Percentiles rank a stretch among this genome's conserved stretches.
Evolutionary conservation across 2,329 filamentous ascomycete genomes (phyloP).

Genomic region (Alternaria arbusti): DNA sequence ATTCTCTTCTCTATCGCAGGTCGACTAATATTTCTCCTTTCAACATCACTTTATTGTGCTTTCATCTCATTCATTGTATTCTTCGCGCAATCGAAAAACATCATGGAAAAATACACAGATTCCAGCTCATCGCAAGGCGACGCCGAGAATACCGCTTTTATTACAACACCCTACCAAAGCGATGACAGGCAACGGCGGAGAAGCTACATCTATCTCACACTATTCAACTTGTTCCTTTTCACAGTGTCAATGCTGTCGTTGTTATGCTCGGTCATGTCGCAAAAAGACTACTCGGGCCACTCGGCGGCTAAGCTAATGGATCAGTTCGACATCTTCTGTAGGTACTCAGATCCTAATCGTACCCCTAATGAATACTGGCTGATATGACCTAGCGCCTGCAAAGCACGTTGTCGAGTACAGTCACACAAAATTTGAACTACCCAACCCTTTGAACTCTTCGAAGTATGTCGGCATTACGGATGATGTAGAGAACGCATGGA

Average conservation of each 20-base stretch:
- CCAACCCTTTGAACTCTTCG: slow-evolving; percentile 38
- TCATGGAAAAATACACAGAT: slow-evolving; percentile 38
- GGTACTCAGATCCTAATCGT: not conserved
- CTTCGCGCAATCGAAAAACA: not conserved
- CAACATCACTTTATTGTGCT: not conserved
- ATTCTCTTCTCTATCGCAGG: slow-evolving; percentile 26
- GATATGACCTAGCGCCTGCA: slow-evolving; percentile 30
- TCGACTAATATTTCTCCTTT: slow-evolving; percentile 12
- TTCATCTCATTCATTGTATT: not conserved
- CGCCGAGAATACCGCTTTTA: slow-evolving; percentile 38
- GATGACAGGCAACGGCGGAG: slow-evolving; percentile 28
- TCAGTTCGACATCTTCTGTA: slow-evolving; percentile 40
- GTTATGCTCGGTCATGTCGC: slow-evolving; percentile 40
- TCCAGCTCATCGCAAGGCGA: slow-evolving; percentile 25
- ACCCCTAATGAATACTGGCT: not conserved
- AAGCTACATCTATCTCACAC: slow-evolving; percentile 37
- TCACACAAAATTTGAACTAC: slow-evolving; percentile 33
- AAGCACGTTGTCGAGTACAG: slow-evolving; percentile 40
- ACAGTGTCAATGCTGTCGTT: slow-evolving; percentile 39
- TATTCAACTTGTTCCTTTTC: slow-evolving; percentile 44
- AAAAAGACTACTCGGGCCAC: slow-evolving; percentile 31
- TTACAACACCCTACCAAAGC: slow-evolving; percentile 30
- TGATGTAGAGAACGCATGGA: slow-evolving; percentile 65
- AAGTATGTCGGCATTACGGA: slow-evolving; percentile 62
- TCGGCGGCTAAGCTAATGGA: slow-evolving; percentile 40